Base-by-base conservation (phyloP, 345 rosid species). In the Murraya koenigii region DNA sequence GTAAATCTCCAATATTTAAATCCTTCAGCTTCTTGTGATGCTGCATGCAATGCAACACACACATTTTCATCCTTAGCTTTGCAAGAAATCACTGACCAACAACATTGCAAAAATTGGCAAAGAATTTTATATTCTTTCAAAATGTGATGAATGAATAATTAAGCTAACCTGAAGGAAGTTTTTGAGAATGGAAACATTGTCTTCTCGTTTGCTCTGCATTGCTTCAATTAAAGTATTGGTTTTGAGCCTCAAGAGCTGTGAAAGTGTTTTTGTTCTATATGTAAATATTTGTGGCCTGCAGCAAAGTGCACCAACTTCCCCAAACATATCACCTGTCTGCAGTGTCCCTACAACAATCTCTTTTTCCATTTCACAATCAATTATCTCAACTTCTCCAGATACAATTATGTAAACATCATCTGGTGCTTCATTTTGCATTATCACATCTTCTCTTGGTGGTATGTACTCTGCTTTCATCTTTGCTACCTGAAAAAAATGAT, bases 381-480 rank as follows among this genome's bases (percentile, higher is more conserved):
- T 84, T 56, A 95, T 90, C 56, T 91, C 96, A 2, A 93, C 91
- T 79, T 92, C 97, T 64, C 98, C 99, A 0, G 99, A 92, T 14
- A 93, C 94, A 1, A 95, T 83, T 61, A 93, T 89, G 80, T 95
- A 92, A 56, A 91, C 89, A 86, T 95, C 98, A 4, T 95, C 98
- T 0, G 99, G 93, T 0, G 95, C 78, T 81, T 95, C 98, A 59
- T 90, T 92, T 69, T 90, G 95, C 92, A 93, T 85, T 4, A 91
- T 78, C 6, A 95, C 96, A 82, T 95, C 99, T 79, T 93, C 99
- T 83, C 87, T 86, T 15, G 98, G 98, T 7, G 99, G 99, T 71
- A 93, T 82, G 80, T 95, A 95, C 87, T 95, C 99, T 7, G 97
- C 97, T 77, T 83, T 93, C 95, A 92, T 92, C 80, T 87, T 89